Evolutionary conservation across 352 stramenopile genomes (phyloP), one percentile per base, ranked within the genome.

Genomic region (Aphanomyces euteiches): DNA sequence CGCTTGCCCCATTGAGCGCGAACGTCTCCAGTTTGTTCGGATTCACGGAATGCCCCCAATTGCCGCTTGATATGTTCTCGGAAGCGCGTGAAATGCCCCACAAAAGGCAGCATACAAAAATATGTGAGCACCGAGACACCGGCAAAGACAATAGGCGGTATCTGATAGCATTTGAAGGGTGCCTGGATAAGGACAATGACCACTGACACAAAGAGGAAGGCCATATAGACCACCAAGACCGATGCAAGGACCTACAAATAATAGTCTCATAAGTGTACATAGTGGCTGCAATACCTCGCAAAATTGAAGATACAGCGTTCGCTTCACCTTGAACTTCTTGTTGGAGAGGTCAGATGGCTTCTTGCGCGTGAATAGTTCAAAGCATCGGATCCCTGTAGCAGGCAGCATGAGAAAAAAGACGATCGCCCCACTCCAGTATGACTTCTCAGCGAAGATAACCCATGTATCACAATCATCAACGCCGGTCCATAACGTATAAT

Each of bases 21-120:
- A 39, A 93, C 79, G 66, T 91, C 84, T 12, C 86, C 86, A 7
- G 86, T 93, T 66, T 93, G 86, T 65, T 92, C 84, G 41, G 79
- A 87, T 67, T 93, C 86, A 36, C 87, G 89, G 48, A 91, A 93
- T 43, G 86, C 86, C 6, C 86, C 86, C 3, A 94, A 72, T 61
- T 92, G 84, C 86, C 92, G 91, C 69, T 92, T 93, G 5, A 95
- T 71, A 65, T 95, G 87, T 61, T 95, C 85, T 7, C 87, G 82
- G 66, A 92, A 93, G 40, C 84, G 76, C 15, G 81, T 85, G 73
- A 90, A 95, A 45, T 82, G 84, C 7, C 78, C 77, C 50, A 91
- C 83, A 53, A 90, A 76, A 21, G 87, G 73, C 41, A 88, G 90
- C 19, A 88, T 79, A 54, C 89, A 73, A 68, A 72, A 82, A 56